phyloP scores from a whole-genome alignment of 352 stramenopile genomes.

The Salisapilia sapeloensis region DNA sequence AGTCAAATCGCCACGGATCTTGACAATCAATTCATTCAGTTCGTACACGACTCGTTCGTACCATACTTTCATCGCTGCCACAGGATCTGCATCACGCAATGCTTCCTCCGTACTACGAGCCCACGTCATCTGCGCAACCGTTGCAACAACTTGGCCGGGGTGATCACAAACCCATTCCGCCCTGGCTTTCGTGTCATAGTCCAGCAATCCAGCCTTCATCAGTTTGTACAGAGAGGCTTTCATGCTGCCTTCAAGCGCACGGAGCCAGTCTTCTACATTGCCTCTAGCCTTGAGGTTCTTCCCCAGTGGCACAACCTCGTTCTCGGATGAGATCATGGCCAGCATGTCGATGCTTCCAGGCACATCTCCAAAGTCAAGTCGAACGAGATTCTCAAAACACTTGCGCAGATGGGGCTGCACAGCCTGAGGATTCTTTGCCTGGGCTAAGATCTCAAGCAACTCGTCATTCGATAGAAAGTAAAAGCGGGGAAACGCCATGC shows the following conservation, averaged over 20 bases:
- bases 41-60: conserved; percentile 64
- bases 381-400: conserved; percentile 86
- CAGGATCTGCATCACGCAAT: conserved; percentile 15
- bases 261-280: conserved; percentile 81
- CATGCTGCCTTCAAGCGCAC: conserved; percentile 80
- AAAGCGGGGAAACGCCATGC: conserved; percentile 86
- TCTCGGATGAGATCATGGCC: conserved; percentile 86
- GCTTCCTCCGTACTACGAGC: conserved; percentile 78
- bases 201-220: conserved; percentile 83
- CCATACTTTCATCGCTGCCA: conserved; percentile 47
- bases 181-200: conserved; percentile 78
- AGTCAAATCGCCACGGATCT: conserved; percentile 80
- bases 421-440: conserved; percentile 88
- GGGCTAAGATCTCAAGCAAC: conserved; percentile 87
- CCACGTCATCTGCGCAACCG: conserved; percentile 89
- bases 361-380: conserved; percentile 64
- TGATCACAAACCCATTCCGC: conserved; percentile 81
- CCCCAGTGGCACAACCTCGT: conserved; percentile 70
- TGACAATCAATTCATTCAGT: conserved; percentile 84
- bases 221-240: conserved; percentile 84
- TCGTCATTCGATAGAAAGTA: conserved; percentile 95
- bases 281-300: conserved; percentile 88
- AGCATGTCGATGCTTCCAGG: conserved; percentile 84
- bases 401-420: conserved; percentile 90
- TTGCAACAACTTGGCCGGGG: conserved; percentile 86